Evolutionary conservation across 2,329 filamentous ascomycete species (phyloP).

Genomic region (Byssochlamys sp.): DNA sequence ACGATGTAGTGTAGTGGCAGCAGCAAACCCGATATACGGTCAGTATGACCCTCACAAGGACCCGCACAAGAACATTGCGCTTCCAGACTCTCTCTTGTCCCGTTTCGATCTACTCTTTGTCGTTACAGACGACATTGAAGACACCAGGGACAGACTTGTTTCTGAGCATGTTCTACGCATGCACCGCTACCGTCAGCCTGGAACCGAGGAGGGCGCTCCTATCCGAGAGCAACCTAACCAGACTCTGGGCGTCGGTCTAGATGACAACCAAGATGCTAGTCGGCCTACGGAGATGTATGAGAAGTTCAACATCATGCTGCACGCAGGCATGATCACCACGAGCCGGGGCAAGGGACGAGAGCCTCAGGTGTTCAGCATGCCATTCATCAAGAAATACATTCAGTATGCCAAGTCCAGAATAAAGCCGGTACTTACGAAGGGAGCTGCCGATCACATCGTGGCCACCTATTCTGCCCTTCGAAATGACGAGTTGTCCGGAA

Average conservation of each 20-base stretch:
- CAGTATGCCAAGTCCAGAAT: conserved; percentile 91
- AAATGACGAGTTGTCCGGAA: conserved; percentile 91
- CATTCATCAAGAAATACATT: conserved; percentile 99
- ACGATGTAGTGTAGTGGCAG: conserved; percentile 89
- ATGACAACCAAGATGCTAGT: conserved; percentile 62
- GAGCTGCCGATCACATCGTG: conserved; percentile 83
- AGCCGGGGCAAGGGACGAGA: conserved; percentile 66
- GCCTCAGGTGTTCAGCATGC: conserved; percentile 83
- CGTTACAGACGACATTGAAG: conserved; percentile 96
- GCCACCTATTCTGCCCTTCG: conserved; percentile 82
- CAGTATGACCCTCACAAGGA: conserved; percentile 99
- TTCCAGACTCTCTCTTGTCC: conserved; percentile 89
- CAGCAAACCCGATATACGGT: conserved; percentile 93
- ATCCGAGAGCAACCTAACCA: conserved; percentile 81
- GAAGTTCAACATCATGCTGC: conserved; percentile 92
- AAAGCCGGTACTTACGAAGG: conserved; percentile 81
- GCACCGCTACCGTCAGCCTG: conserved; percentile 88
- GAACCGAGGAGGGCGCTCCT: conserved; percentile 85
- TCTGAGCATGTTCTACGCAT: conserved; percentile 95
- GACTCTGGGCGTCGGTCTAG: conserved; percentile 75
- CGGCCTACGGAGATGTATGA: conserved; percentile 81
- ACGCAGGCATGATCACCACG: conserved; percentile 75
- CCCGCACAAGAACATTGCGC: conserved; percentile 93
- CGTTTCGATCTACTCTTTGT: conserved; percentile 98
- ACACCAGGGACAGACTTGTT: conserved; percentile 77